These are phyloP conservation scores for Nicotiana sylvestris DNA, from an alignment of 257 asterid genomes.

Conservation along the genomic window DNA sequence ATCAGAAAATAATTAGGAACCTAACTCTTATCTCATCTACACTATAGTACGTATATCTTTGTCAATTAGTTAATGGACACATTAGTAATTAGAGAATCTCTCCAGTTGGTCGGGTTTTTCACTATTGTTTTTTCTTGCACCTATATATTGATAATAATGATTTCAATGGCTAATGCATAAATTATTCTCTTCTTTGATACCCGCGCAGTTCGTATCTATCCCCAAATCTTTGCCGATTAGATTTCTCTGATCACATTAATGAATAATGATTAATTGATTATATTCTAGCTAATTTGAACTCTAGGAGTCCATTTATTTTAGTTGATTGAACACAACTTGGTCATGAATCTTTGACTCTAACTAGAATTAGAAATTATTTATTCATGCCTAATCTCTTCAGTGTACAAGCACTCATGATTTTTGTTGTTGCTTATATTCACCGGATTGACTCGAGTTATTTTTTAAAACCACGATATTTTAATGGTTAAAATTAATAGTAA, in stretches of 20 bases:
- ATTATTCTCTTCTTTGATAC: not conserved
- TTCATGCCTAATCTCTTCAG: too few species aligned
- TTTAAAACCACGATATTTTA: too few species aligned
- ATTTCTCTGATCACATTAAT: not conserved
- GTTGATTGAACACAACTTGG: not conserved
- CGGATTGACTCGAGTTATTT: too few species aligned
- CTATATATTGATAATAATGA: not conserved
- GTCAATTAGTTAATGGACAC: conserved; percentile 10
- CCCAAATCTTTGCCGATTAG: not conserved
- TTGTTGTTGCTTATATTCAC: too few species aligned
- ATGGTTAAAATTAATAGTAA: too few species aligned
- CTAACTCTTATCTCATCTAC: conserved; percentile 2
- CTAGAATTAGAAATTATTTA: not conserved
- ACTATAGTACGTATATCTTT: not conserved
- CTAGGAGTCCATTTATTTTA: not conserved
- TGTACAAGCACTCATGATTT: too few species aligned
- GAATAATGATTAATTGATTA: too few species aligned
- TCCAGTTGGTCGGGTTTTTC: not conserved
- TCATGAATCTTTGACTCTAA: not conserved
- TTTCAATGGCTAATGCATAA: not conserved
- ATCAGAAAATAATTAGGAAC: not conserved
- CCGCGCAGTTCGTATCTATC: not conserved
- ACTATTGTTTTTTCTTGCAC: not conserved
- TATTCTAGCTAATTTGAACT: not conserved
- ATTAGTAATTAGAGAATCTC: not conserved